Evolutionary conservation across 2,329 filamentous ascomycete species (phyloP).

Genomic region (Dothiorella sarmentorum): DNA sequence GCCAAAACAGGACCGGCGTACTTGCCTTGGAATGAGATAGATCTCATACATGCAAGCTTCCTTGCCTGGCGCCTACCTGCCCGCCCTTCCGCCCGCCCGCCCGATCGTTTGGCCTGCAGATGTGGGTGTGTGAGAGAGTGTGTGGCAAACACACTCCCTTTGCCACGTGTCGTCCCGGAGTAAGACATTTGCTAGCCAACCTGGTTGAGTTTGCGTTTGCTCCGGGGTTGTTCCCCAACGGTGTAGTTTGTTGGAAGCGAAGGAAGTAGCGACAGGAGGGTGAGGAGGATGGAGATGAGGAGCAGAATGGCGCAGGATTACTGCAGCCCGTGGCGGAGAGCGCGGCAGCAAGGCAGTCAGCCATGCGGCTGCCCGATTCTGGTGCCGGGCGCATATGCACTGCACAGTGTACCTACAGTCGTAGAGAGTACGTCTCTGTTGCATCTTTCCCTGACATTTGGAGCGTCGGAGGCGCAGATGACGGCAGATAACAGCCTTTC

Average conservation of each 20-base stretch:
- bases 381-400: not conserved
- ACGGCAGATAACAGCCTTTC: not conserved
- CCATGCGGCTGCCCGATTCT: not conserved
- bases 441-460: not conserved
- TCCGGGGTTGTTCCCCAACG: not conserved
- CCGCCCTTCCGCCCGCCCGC: not conserved
- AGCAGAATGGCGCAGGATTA: constrained; percentile 1
- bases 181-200: not conserved
- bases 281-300: not conserved
- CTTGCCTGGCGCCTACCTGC: not conserved
- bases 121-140: too few relatives aligned
- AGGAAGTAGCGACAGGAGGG: not conserved
- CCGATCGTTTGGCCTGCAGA: not conserved
- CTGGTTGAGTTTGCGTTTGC: not conserved
- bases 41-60: constrained; percentile 5
- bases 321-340: not conserved
- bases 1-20: not conserved
- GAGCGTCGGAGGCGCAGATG: not conserved
- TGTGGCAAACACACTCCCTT: not conserved
- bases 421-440: not conserved
- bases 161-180: constrained; percentile 7
- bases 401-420: constrained; percentile 3
- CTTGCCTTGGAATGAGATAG: constrained; percentile 14
- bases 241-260: not conserved
- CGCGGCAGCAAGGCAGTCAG: constrained; percentile 1